Conservation (phyloP, 768 basidiomycete genomes). For the Russula olivacea region DNA sequence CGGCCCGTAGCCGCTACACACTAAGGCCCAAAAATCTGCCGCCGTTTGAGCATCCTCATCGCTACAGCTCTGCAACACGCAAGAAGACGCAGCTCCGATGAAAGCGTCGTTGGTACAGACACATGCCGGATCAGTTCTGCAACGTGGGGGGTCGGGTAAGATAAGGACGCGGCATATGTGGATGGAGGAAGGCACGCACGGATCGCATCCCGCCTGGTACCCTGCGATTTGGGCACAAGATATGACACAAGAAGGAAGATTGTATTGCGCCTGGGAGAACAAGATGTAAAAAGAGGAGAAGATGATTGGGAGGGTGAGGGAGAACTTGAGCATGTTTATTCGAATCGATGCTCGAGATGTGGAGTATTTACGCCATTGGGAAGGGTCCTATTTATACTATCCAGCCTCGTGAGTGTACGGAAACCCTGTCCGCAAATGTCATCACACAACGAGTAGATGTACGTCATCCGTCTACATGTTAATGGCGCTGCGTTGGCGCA, state of each 20-base stretch:
- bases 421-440: background rate
- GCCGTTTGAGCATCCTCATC: background rate
- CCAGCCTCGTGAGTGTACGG: background rate
- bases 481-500: background rate
- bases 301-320: background rate
- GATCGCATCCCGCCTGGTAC: background rate
- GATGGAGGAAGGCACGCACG: background rate
- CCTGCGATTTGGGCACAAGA: background rate
- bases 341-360: background rate
- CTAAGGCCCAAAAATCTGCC: background rate
- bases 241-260: background rate
- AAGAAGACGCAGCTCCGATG: background rate
- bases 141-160: background rate
- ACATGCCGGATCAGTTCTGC: background rate
- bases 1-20: background rate
- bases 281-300: background rate
- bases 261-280: background rate
- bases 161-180: too few species aligned
- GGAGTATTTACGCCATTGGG: too few species aligned
- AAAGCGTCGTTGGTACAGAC: background rate
- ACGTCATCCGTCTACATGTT: background rate
- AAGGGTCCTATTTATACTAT: slow-evolving; percentile 1
- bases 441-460: too few species aligned
- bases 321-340: background rate
- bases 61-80: background rate